phyloP scores from a whole-genome alignment of 345 rosid genomes.

The Excoecaria cochinchinensis region DNA sequence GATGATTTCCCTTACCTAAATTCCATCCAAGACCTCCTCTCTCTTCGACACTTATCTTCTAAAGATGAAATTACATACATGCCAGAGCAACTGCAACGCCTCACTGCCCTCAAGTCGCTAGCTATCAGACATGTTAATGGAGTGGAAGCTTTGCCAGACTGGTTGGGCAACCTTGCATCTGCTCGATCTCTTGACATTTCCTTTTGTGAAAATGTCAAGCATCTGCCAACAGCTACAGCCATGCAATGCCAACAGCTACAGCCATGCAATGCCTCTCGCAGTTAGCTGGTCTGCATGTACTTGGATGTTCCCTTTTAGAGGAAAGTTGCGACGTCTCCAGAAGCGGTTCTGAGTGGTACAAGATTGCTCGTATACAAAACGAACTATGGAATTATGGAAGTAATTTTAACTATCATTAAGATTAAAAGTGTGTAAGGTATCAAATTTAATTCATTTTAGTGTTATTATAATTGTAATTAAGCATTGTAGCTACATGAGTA shows the following conservation, averaged over 20 bases:
- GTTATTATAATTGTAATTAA: too few relatives aligned
- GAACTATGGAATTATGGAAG: too few relatives aligned
- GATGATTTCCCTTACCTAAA: neutral
- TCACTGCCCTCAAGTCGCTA: neutral
- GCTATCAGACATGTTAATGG: neutral
- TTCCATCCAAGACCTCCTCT: neutral
- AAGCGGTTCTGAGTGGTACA: too few relatives aligned
- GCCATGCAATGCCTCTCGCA: neutral
- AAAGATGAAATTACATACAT: too few relatives aligned
- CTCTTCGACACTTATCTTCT: neutral
- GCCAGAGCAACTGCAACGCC: conserved; percentile 9
- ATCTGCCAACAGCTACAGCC: neutral
- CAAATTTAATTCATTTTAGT: too few relatives aligned
- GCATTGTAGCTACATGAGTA: too few relatives aligned
- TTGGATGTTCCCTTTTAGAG: too few relatives aligned
- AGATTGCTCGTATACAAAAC: too few relatives aligned
- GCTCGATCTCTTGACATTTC: neutral
- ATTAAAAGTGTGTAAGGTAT: too few relatives aligned
- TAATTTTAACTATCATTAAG: too few relatives aligned
- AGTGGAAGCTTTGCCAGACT: neutral
- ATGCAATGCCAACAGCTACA: neutral
- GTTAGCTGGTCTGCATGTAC: too few relatives aligned
- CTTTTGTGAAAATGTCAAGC: neutral
- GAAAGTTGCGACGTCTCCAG: too few relatives aligned
- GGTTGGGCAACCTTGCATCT: conserved; percentile 9